Percentiles rank a stretch among this genome's conserved stretches.
Evolutionary conservation across 345 rosid species (phyloP).

Genomic region (Salix arbutifolia): DNA sequence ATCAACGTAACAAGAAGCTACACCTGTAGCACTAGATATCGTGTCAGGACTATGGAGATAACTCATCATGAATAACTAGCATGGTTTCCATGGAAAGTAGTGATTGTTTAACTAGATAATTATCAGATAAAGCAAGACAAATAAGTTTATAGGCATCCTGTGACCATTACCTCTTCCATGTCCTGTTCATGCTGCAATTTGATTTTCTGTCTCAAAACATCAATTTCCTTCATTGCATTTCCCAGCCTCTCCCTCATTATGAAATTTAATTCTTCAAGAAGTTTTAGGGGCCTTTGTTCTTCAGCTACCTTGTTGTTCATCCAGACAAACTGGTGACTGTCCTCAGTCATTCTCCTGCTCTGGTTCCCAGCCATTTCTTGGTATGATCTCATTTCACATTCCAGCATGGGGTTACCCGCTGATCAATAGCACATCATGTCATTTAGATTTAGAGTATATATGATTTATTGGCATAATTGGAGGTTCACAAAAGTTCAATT

Average conservation of each 20-base stretch:
- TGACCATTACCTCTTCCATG: constrained; percentile 61
- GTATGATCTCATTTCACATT: constrained; percentile 64
- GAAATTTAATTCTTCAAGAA: constrained; percentile 48
- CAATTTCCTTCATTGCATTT: constrained; percentile 46
- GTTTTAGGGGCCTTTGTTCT: constrained; percentile 35
- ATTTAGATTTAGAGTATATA: not conserved
- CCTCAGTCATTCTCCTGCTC: constrained; percentile 55
- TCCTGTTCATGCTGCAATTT: constrained; percentile 55
- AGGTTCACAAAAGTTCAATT: not conserved
- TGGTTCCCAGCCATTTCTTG: constrained; percentile 64
- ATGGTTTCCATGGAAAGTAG: not conserved
- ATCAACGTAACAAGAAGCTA: not conserved
- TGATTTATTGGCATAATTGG: not conserved
- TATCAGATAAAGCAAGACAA: not conserved
- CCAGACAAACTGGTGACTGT: constrained; percentile 58
- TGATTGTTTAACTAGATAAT: not conserved
- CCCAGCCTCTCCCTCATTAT: constrained; percentile 53
- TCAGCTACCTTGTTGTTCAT: constrained; percentile 40
- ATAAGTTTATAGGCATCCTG: not conserved
- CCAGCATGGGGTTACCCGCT: constrained; percentile 54
- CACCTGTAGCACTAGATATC: not conserved
- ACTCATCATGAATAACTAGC: not conserved
- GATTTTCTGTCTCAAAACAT: constrained; percentile 53
- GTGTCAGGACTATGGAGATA: not conserved
- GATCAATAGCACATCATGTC: constrained; percentile 1